phyloP scores from a whole-genome alignment of 2,329 filamentous ascomycete genomes.

The Myriosclerotinia duriaeana region DNA sequence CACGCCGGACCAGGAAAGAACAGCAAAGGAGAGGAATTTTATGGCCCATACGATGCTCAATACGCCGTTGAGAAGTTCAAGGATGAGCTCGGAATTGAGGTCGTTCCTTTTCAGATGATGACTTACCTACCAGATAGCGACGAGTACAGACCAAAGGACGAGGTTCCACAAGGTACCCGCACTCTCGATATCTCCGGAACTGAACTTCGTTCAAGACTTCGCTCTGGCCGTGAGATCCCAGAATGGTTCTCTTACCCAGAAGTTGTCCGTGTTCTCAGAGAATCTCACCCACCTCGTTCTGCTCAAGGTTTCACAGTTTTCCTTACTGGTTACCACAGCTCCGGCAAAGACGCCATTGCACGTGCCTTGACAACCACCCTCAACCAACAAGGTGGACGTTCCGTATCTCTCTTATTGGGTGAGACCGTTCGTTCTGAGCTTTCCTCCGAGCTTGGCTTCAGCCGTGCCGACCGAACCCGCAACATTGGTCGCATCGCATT shows the following conservation, averaged over 20 bases:
- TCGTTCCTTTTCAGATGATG: conserved; percentile 99
- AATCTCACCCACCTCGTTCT: conserved; percentile 89
- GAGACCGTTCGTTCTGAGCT: conserved; percentile 94
- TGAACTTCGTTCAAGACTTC: conserved; percentile 88
- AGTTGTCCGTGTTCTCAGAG: conserved; percentile 91
- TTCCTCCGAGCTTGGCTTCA: conserved; percentile 93
- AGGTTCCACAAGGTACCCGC: conserved; percentile 79
- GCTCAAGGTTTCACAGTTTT: conserved; percentile 98
- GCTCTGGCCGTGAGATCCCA: conserved; percentile 90
- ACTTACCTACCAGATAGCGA: conserved; percentile 97
- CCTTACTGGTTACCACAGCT: conserved; percentile 95
- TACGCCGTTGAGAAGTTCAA: conserved; percentile 94
- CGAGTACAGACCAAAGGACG: conserved; percentile 91
- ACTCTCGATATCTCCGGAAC: conserved; percentile 86
- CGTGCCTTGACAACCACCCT: conserved; percentile 94
- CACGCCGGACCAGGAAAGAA: conserved; percentile 98
- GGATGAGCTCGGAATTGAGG: conserved; percentile 95
- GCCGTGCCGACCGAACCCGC: conserved; percentile 83
- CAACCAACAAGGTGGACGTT: conserved; percentile 95
- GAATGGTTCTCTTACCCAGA: conserved; percentile 99
- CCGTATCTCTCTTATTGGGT: conserved; percentile 89
- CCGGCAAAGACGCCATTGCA: conserved; percentile 93
- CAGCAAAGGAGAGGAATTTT: conserved; percentile 94
- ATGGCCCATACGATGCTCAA: conserved; percentile 97
- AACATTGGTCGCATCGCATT: conserved; percentile 97